Evolutionary conservation across 2,329 filamentous ascomycete species (phyloP).

Genomic region (Colletotrichum abscissum): DNA sequence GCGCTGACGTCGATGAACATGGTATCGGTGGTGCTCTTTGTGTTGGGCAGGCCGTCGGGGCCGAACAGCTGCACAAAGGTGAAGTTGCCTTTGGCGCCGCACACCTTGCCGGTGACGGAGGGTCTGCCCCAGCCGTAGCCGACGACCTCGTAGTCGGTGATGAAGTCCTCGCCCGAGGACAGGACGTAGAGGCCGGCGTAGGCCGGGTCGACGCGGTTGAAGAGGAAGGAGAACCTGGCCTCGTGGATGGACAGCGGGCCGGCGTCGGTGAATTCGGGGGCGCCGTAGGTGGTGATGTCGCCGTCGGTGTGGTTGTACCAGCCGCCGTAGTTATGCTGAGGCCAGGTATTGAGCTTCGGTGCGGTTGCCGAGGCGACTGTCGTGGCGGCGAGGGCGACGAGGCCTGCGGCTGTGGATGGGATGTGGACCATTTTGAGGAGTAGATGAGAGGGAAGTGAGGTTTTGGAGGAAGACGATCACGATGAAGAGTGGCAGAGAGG

Average conservation of each 20-base stretch:
- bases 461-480: too few species aligned
- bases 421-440: neutral
- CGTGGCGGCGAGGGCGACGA: neutral
- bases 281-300: neutral
- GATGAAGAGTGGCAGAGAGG: too few species aligned
- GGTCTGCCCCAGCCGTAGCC: neutral
- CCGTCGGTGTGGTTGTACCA: neutral
- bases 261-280: neutral
- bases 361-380: neutral
- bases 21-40: neutral
- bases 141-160: conserved; percentile 1
- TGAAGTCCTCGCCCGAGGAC: conserved; percentile 2
- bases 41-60: neutral
- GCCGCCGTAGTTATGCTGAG: neutral
- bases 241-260: neutral
- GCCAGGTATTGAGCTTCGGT: conserved; percentile 1
- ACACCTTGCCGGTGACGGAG: neutral
- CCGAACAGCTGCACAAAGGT: conserved; percentile 2
- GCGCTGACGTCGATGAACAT: neutral
- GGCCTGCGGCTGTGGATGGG: neutral
- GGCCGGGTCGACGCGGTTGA: neutral
- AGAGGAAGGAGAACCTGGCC: neutral
- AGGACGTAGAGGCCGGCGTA: conserved; percentile 4
- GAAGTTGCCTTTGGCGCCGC: conserved; percentile 6
- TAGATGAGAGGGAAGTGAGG: neutral